Evolutionary conservation across 2,329 filamentous ascomycete genomes (phyloP).

Genomic region (Teratosphaeria destructans): DNA sequence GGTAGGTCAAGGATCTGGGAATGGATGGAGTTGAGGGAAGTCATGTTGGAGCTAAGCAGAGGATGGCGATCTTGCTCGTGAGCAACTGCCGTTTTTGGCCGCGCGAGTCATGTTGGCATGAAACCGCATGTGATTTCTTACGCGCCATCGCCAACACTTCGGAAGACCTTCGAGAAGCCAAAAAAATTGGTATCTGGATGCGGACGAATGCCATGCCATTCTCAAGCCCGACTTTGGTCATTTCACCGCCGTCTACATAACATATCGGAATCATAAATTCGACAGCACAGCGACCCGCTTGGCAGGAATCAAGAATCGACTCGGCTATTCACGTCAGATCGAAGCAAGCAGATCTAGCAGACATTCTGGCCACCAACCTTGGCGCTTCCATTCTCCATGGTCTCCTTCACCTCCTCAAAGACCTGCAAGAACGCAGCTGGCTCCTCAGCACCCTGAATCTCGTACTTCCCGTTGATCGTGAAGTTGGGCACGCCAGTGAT

Average conservation of each 20-base stretch:
- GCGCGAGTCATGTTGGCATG: neutral
- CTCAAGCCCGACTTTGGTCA: neutral
- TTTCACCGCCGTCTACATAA: neutral
- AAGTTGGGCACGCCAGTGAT: constrained; percentile 67
- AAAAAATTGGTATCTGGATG: neutral
- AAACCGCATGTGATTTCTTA: neutral
- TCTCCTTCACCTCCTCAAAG: constrained; percentile 51
- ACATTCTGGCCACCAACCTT: constrained; percentile 9
- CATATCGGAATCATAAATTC: neutral
- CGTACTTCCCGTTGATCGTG: constrained; percentile 56
- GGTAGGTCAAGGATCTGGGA: constrained; percentile 53
- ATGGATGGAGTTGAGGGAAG: constrained; percentile 31
- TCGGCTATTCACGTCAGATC: neutral
- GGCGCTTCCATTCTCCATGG: constrained; percentile 5
- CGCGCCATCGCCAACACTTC: neutral
- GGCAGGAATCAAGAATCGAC: neutral
- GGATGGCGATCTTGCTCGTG: neutral
- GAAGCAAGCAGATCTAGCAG: constrained; percentile 17
- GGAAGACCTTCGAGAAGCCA: neutral
- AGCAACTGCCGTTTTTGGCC: neutral
- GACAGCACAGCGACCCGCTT: neutral
- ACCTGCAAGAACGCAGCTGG: constrained; percentile 54
- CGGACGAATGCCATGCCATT: neutral
- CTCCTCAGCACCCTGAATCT: constrained; percentile 63
- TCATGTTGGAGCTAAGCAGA: constrained; percentile 7